Conservation (phyloP, 2,329 filamentous ascomycete genomes). For the Fusarium chuoi region DNA sequence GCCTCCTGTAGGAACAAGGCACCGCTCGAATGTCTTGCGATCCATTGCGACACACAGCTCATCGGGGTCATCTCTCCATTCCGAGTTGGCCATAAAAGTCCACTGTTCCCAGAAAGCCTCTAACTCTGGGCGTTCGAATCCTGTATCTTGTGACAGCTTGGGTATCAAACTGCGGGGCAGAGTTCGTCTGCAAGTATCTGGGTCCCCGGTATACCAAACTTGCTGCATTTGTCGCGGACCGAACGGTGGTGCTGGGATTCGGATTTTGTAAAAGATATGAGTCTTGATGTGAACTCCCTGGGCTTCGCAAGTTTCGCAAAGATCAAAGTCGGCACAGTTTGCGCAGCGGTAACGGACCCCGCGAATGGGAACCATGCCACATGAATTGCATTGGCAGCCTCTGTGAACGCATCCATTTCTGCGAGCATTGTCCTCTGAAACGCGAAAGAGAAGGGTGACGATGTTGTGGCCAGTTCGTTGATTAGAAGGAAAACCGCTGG, state of each 20-base stretch:
- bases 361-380: slow-evolving; percentile 86
- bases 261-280: slow-evolving; percentile 96
- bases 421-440: slow-evolving; percentile 91
- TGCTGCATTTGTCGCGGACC: slow-evolving; percentile 83
- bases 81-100: slow-evolving; percentile 88
- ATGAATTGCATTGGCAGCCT: slow-evolving; percentile 91
- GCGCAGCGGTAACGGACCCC: slow-evolving; percentile 94
- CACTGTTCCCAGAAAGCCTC: slow-evolving; percentile 98
- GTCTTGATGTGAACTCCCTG: slow-evolving; percentile 83
- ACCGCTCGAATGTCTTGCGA: slow-evolving; percentile 90
- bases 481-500: slow-evolving; percentile 51
- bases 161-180: slow-evolving; percentile 75
- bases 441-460: slow-evolving; percentile 86
- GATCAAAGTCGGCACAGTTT: slow-evolving; percentile 95
- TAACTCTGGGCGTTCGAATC: slow-evolving; percentile 85
- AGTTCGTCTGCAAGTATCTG: slow-evolving; percentile 73
- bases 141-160: slow-evolving; percentile 75
- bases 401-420: slow-evolving; percentile 91
- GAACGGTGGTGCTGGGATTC: slow-evolving; percentile 86
- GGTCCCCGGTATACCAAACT: slow-evolving; percentile 90
- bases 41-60: slow-evolving; percentile 86
- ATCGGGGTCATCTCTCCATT: slow-evolving; percentile 84
- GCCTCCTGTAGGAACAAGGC: slow-evolving; percentile 87
- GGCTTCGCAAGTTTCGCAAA: slow-evolving; percentile 93
- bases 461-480: slow-evolving; percentile 78